Conservation (phyloP, 306 rosid genomes). For the Prunus mira region DNA sequence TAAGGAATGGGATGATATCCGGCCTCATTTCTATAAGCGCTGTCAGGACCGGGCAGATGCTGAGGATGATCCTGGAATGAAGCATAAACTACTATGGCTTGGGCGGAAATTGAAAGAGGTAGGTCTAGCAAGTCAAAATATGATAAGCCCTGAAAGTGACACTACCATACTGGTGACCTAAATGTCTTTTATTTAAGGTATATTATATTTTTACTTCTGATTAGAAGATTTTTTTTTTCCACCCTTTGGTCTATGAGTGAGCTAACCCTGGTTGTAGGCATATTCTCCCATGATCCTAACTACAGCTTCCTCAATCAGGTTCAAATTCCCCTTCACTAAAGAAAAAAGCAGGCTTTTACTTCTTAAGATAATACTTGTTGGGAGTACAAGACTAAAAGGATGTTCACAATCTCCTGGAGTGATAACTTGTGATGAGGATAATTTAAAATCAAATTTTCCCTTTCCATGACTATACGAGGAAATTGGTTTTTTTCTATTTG, state of each 20-base stretch:
- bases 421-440: not conserved
- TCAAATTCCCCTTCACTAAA: not conserved
- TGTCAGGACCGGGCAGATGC: constrained; percentile 53
- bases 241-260: not conserved
- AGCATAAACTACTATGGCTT: constrained; percentile 71
- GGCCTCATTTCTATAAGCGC: constrained; percentile 67
- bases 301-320: not conserved
- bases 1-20: constrained; percentile 64
- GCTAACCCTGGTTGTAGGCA: not conserved
- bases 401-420: not conserved
- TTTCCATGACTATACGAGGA: not conserved
- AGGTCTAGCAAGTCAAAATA: not conserved
- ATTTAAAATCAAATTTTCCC: not conserved
- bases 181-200: not conserved
- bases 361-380: not conserved
- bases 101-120: constrained; percentile 92
- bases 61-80: constrained; percentile 59
- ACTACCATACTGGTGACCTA: not conserved
- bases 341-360: not conserved
- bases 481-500: not conserved
- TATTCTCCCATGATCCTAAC: not conserved
- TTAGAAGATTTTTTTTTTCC: not conserved
- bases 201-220: not conserved
- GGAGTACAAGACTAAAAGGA: not conserved
- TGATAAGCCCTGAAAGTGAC: not conserved